Evolutionary conservation across 306 rosid species (phyloP), one percentile per base, ranked within the genome.

Genomic region (Vigna nakashimae): DNA sequence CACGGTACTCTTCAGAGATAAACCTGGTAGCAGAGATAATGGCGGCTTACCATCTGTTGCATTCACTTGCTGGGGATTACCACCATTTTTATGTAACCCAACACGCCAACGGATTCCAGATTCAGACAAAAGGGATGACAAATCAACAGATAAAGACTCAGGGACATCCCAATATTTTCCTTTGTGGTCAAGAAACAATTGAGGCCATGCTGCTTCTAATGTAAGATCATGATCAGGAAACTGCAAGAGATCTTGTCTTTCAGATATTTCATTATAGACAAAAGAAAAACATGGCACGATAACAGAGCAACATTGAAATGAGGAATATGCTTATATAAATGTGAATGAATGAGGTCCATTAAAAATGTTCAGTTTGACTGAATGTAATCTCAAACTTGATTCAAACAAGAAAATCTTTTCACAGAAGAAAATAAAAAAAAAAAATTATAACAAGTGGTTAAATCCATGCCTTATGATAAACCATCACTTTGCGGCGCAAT

Each of bases 81-180:
- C 96, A 36, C 88, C 65, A n/a, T 80, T 92, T 82, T 82, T 88
- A 79, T 92, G 98, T 64, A 92, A 51, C 75, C 98, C 98, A 65
- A 89, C 4, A 50, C 84, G 93, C 84, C 92, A 94, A 1, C 97
- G 90, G 69, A 94, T 73, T 56, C 98, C 98, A 67, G 86, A 80
- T 38, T 79, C 71, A 24, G 92, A 82, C 82, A 77, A 58, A 65
- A 89, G 86, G 69, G 98, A 90, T 40, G 87, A 83, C 30, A 94
- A 78, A 87, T 92, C 92, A 77, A 92, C 79, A 52, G 97, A 92
- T 76, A 90, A 53, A 68, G 97, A 88, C 84, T 87, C 89, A 0
- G 97, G 95, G 16, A 94, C 97, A 52, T 92, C 93, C 98, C 97
- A 92, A 80, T 92, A 92, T 82, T 75, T 86, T 78, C 97, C 98